Base-by-base conservation (phyloP, 352 stramenopile genomes). In the Globisporangium acanthophoron region DNA sequence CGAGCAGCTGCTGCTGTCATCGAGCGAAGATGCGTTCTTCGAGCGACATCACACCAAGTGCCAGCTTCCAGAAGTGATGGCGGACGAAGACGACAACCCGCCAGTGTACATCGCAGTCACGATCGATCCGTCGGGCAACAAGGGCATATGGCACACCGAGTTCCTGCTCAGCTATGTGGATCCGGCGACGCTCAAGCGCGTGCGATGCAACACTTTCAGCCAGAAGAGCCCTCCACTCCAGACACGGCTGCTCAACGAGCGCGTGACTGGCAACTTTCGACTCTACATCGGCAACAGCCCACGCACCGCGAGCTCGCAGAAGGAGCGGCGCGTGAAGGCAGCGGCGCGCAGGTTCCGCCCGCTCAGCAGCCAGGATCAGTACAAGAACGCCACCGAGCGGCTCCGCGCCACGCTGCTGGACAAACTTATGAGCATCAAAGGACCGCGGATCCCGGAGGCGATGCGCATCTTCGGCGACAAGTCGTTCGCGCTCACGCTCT, bases 251-350 rank as follows among this genome's bases (percentile, higher is more conserved):
- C 44, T 73, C 9, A 63, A 61, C 46, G 65, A 77, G n/a, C 67
- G 76, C 20, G 73, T 89, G 45, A 58, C 73, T 61, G 81, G 81
- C 16, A 78, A 67, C 7, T 86, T 87, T 50, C 64, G 64, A 0
- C 52, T 91, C 47, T 88, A 72, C 48, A 48, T 91, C 8, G 81
- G 81, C 35, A 89, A 88, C 45, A 88, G 82, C 56, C 81, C 79
- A 21, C 76, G 68, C 48, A 83, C 87, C 24, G 66, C 77, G 16
- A 86, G 56, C 29, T 75, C 52, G 3, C 65, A 69, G 33, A 56
- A 61, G 31, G 46, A 53, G 31, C 66, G 71, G 8, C 66, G 62
- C 12, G 51, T 31, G 29, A 21, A 45, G n/a, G 56, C 54, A 3
- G 39, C 56, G 13, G 20, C 40, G 43, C 53, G 66, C 21, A 54